Conservation (phyloP, 2,329 filamentous ascomycete genomes). For the Trichoderma sp. region DNA sequence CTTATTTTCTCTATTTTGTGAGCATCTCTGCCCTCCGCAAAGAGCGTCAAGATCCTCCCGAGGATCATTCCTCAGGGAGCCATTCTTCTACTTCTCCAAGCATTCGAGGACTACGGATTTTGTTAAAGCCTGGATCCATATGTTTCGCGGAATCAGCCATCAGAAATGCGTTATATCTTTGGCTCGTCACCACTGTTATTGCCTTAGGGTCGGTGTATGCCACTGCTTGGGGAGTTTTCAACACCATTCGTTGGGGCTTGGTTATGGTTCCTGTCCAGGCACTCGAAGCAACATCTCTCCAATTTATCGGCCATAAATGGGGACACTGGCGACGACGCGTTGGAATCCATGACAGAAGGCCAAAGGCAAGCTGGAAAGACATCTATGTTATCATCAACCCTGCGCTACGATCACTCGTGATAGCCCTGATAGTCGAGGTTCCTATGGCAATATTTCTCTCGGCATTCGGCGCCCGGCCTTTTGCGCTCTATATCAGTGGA, state of each 20-base stretch:
- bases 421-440: conserved; percentile 63
- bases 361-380: conserved; percentile 30
- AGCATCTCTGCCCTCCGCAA: conserved; percentile 34
- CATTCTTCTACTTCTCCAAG: conserved; percentile 42
- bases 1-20: conserved; percentile 60
- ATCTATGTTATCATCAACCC: conserved; percentile 51
- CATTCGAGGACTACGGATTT: conserved; percentile 50
- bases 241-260: conserved; percentile 73
- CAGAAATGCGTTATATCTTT: conserved; percentile 71
- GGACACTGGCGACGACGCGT: conserved; percentile 50
- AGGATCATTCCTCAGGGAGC: conserved; percentile 2
- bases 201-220: conserved; percentile 66
- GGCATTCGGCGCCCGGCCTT: conserved; percentile 59
- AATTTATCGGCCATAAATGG: conserved; percentile 71
- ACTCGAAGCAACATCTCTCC: conserved; percentile 65
- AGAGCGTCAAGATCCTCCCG: not conserved
- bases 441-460: conserved; percentile 67
- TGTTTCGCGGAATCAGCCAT: conserved; percentile 68
- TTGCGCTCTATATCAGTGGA: conserved; percentile 64
- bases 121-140: conserved; percentile 60
- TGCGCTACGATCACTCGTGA: conserved; percentile 54
- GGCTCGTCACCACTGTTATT: conserved; percentile 69
- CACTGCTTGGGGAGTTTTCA: conserved; percentile 75
- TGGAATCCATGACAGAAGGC: conserved; percentile 33
- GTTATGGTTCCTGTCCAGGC: conserved; percentile 74